These are phyloP conservation scores for Haplosporangium gracile DNA, from an alignment of 192 early-diverging fungal species.

Conservation along the genomic window DNA sequence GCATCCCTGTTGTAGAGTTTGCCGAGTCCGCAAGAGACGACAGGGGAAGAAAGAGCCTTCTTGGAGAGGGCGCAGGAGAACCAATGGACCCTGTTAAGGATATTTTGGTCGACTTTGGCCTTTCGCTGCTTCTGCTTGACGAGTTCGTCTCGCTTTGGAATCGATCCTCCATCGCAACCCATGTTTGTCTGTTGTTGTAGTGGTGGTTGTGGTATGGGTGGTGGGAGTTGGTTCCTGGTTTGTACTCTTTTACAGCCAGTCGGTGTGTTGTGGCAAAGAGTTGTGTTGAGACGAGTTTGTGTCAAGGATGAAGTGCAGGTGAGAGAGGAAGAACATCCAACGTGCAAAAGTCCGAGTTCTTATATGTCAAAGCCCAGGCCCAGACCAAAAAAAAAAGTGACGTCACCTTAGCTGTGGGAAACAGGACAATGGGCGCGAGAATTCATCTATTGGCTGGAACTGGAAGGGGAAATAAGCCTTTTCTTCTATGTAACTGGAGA, in stretches of 20 bases:
- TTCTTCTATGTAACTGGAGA: too few species aligned
- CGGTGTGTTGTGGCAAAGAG: neutral
- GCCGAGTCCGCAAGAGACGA: slow-evolving; percentile 80
- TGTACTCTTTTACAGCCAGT: neutral
- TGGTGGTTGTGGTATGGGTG: neutral
- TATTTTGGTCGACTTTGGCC: slow-evolving; percentile 74
- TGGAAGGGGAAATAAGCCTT: too few species aligned
- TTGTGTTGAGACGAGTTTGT: neutral
- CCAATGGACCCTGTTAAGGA: slow-evolving; percentile 74
- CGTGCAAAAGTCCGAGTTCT: too few species aligned
- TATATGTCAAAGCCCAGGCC: neutral
- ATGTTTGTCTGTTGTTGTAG: slow-evolving; percentile 45
- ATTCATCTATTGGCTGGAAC: too few species aligned
- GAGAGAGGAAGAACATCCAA: neutral
- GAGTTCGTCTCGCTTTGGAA: slow-evolving; percentile 87
- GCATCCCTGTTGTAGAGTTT: slow-evolving; percentile 89
- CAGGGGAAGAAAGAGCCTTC: slow-evolving; percentile 65
- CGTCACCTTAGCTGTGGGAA: neutral
- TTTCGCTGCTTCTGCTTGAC: slow-evolving; percentile 83
- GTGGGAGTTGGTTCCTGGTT: neutral
- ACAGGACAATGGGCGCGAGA: too few species aligned
- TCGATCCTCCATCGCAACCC: slow-evolving; percentile 92
- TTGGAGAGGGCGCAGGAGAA: slow-evolving; percentile 86
- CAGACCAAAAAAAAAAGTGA: neutral
- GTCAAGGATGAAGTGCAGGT: neutral